Percentiles rank a stretch among this genome's conserved stretches.
Evolutionary conservation across 768 basidiomycete genomes (phyloP).

Genomic region (Lactarius pseudohatsudake): DNA sequence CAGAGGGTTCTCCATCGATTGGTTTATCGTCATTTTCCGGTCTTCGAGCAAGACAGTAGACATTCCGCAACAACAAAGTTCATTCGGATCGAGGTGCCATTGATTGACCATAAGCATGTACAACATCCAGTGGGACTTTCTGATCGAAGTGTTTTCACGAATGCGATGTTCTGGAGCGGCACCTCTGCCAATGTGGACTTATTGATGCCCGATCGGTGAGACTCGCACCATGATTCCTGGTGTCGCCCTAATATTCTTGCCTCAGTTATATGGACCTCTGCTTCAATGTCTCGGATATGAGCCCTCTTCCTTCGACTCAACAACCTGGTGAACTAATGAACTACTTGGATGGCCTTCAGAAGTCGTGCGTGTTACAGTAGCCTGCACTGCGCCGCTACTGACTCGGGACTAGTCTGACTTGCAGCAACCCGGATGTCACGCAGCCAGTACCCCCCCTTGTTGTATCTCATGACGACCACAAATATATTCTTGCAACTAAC

Average conservation of each 20-base stretch:
- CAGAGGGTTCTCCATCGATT: constrained; percentile 24
- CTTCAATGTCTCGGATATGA: constrained; percentile 43
- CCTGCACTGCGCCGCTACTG: constrained; percentile 12
- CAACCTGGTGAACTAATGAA: constrained; percentile 44
- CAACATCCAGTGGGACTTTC: background rate
- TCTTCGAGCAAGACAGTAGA: background rate
- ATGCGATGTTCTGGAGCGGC: constrained; percentile 9
- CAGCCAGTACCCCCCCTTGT: constrained; percentile 49
- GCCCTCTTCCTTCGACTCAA: constrained; percentile 32
- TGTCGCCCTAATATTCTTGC: background rate
- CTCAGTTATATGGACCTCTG: constrained; percentile 48
- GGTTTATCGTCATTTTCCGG: too few species aligned
- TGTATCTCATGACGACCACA: constrained; percentile 38
- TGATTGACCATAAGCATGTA: constrained; percentile 15
- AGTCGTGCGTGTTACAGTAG: constrained; percentile 42
- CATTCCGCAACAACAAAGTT: background rate
- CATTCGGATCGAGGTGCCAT: constrained; percentile 23
- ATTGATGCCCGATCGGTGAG: constrained; percentile 27
- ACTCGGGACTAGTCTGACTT: constrained; percentile 38
- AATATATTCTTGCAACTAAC: constrained; percentile 49
- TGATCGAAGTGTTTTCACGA: background rate
- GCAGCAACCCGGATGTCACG: constrained; percentile 31
- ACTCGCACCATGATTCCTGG: background rate
- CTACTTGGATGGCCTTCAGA: constrained; percentile 42
- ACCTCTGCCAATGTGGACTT: constrained; percentile 19